Evolutionary conservation across 768 basidiomycete genomes (phyloP), one percentile per base, ranked within the genome.

Genomic region (Calocybe gangraenosa): DNA sequence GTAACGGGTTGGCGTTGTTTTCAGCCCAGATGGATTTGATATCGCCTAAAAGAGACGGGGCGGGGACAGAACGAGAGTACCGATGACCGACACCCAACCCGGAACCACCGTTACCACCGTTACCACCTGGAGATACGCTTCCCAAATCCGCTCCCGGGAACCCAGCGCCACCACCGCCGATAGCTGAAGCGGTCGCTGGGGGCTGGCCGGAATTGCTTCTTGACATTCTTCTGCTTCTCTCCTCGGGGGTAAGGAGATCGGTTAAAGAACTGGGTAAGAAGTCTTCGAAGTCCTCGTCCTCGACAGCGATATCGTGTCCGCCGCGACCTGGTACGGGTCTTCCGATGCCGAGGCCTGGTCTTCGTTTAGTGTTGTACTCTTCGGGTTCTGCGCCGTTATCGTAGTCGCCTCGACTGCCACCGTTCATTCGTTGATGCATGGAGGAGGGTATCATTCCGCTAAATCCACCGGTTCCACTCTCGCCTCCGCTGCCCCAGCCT

Each of bases 191-290:
- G 3, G 55, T 34, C n/a, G 47, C 59, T 3, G 60, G 58, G 1
- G 52, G 55, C 56, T 71, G 67, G 20, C 71, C 73, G 17, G 75
- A 76, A 46, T 78, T 80, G n/a, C 81, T 82, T 40, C 90, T 75
- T 22, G 85, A 87, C 77, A 91, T 83, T 35, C 92, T 71, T 23
- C 94, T 72, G 23, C 79, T 85, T 51, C 84, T 76, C 65, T 97
- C 95, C 54, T 84, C 86, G 0, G 90, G 89, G 0, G 93, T 95
- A 37, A 98, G 70, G 6, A 98, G 73, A 49, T 97, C 94, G 20
- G 82, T 90, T 37, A 98, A 68, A 3, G 85, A 89, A 44, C 87
- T 83, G 0, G 95, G 95, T 22, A 98, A 62, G 61, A 97, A 88
- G 46, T 92, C 93, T 58, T 92, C 91, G 38, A 90, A 59, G 53